Percentiles rank a stretch among this genome's conserved stretches.
Evolutionary conservation across 441 rosid species (phyloP).

Genomic region (Pelargonium cotyledonis): DNA sequence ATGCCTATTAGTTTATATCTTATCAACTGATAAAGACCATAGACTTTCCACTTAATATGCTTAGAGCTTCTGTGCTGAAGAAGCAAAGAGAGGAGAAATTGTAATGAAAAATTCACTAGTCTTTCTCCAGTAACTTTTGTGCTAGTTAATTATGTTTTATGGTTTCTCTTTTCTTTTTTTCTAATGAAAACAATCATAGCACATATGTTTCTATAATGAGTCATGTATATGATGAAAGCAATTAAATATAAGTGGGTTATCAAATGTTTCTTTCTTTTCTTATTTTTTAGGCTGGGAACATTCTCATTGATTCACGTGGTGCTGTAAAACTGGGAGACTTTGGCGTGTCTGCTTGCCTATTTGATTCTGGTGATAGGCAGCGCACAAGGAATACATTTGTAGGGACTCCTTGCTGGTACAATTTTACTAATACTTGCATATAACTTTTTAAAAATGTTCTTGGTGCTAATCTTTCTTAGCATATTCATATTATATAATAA

Average conservation of each 20-base stretch:
- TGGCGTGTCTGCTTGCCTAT: slow-evolving; percentile 96
- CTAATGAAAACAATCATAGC: too few species aligned
- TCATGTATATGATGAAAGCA: not conserved
- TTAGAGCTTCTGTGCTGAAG: not conserved
- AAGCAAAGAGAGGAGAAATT: not conserved
- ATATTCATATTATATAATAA: not conserved
- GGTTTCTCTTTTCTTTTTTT: too few species aligned
- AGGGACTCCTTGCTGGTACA: slow-evolving; percentile 98
- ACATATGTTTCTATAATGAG: too few species aligned
- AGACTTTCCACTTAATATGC: too few species aligned
- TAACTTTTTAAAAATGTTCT: not conserved
- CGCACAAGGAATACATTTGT: slow-evolving; percentile 96
- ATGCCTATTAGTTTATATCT: not conserved
- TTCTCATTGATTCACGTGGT: slow-evolving; percentile 78
- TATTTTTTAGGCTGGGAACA: slow-evolving; percentile 68
- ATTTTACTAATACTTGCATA: slow-evolving; percentile 13
- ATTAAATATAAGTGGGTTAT: not conserved
- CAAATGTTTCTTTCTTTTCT: slow-evolving; percentile 14
- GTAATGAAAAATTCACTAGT: not conserved
- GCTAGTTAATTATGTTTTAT: too few species aligned
- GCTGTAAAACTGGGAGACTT: slow-evolving; percentile 85
- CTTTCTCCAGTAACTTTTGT: not conserved
- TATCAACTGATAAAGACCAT: too few species aligned
- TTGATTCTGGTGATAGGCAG: slow-evolving; percentile 97
- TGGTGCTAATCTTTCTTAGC: not conserved